Percentiles rank a stretch among this genome's conserved stretches.
Evolutionary conservation across 495 filamentous ascomycete genomes (phyloP).

Genomic region (Barbatosphaeria neglecta): DNA sequence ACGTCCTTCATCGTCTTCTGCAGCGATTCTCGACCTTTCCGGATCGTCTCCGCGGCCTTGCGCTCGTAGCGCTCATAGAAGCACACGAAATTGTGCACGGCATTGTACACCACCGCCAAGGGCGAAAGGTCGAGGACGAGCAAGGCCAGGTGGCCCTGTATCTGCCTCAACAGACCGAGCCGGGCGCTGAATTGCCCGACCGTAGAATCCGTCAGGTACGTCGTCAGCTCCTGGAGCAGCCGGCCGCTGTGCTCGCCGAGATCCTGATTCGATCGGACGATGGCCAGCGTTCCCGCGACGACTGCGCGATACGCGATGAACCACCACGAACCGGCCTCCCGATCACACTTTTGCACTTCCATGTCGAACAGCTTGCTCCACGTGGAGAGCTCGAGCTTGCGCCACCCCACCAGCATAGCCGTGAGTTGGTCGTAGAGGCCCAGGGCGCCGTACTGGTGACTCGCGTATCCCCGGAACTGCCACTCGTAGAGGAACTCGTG

Average conservation of each 20-base stretch:
- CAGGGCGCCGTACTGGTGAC: constrained; percentile 58
- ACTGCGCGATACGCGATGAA: constrained; percentile 88
- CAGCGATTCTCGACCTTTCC: constrained; percentile 48
- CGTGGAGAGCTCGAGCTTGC: constrained; percentile 77
- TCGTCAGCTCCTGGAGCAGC: constrained; percentile 57
- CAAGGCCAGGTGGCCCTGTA: constrained; percentile 51
- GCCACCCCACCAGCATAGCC: constrained; percentile 68
- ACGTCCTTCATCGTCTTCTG: constrained; percentile 85
- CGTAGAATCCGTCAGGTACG: constrained; percentile 61
- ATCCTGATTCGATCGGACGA: constrained; percentile 42
- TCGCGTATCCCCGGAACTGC: constrained; percentile 72
- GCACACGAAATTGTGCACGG: constrained; percentile 64
- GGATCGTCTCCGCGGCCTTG: constrained; percentile 48
- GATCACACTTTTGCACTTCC: constrained; percentile 60
- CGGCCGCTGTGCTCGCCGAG: constrained; percentile 51
- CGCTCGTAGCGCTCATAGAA: constrained; percentile 60
- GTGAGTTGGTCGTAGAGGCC: constrained; percentile 65
- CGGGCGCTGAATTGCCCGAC: constrained; percentile 70
- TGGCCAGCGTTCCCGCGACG: constrained; percentile 58
- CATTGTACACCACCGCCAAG: constrained; percentile 42
- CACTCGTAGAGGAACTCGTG: constrained; percentile 78
- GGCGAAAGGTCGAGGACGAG: constrained; percentile 41
- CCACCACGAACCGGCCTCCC: constrained; percentile 85
- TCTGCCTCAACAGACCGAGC: constrained; percentile 58
- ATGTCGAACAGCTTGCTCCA: constrained; percentile 86